Evolutionary conservation across 1,284 basidiomycete genomes (phyloP).

Genomic region (Phylloboletellus chloephorus): DNA sequence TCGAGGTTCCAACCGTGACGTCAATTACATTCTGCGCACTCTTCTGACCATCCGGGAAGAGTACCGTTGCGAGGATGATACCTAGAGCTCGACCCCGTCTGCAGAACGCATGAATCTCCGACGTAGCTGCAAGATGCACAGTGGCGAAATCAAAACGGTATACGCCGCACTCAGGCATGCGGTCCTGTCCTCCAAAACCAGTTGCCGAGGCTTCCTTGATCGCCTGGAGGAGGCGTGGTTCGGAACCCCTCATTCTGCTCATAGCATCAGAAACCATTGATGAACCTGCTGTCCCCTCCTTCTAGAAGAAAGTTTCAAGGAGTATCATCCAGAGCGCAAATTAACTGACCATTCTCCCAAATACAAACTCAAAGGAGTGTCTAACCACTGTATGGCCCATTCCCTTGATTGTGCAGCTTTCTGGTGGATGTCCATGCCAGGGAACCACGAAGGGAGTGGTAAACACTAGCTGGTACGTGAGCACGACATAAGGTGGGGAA

Average conservation of each 20-base stretch:
- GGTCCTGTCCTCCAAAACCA: conserved; percentile 15
- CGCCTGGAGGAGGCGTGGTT: conserved; percentile 3
- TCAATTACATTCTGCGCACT: conserved; percentile 36
- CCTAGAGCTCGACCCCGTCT: conserved; percentile 37
- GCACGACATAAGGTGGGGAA: background rate
- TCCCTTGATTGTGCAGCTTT: conserved; percentile 16
- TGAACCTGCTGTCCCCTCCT: conserved; percentile 11
- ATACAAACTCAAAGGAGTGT: conserved; percentile 20
- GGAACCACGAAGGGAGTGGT: conserved; percentile 14
- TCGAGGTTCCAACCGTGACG: conserved; percentile 13
- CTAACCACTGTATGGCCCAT: conserved; percentile 18
- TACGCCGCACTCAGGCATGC: background rate
- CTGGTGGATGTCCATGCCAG: conserved; percentile 17
- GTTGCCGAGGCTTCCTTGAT: conserved; percentile 20
- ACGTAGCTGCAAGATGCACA: conserved; percentile 12
- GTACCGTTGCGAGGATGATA: conserved; percentile 39
- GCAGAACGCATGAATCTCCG: conserved; percentile 10
- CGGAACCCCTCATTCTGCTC: conserved; percentile 4
- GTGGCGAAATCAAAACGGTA: background rate
- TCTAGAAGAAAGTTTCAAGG: conserved; percentile 8
- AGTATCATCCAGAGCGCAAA: background rate
- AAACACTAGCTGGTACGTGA: conserved; percentile 18
- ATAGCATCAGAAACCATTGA: conserved; percentile 19
- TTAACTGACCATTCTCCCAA: conserved; percentile 14
- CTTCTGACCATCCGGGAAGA: conserved; percentile 36